These are phyloP conservation scores for Trichoderma pleuroti DNA, from an alignment of 2,329 filamentous ascomycete genomes.

Conservation along the genomic window DNA sequence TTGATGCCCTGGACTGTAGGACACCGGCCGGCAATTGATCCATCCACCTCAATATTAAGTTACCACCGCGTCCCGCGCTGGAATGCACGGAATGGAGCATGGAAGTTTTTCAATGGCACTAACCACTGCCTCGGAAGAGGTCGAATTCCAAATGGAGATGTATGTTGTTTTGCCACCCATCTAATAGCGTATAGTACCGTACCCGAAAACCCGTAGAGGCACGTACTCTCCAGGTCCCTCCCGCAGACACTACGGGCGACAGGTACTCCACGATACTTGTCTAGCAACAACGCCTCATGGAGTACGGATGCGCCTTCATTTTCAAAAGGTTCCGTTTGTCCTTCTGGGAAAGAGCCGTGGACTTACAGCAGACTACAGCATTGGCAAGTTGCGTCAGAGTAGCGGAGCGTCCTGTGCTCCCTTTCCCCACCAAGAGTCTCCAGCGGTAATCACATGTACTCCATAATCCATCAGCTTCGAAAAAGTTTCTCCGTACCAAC, in stretches of 20 bases:
- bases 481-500: not conserved
- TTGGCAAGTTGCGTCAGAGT: conserved; percentile 11
- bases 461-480: conserved; percentile 10
- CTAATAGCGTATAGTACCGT: not conserved
- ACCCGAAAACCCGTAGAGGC: not conserved
- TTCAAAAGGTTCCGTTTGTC: not conserved
- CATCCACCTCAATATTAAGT: not conserved
- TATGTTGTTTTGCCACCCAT: not conserved
- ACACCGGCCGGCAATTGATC: not conserved
- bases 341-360: not conserved
- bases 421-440: conserved; percentile 12
- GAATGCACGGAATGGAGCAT: not conserved
- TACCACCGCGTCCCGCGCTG: not conserved
- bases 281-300: not conserved
- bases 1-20: no score
- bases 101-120: not conserved
- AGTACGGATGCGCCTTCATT: not conserved
- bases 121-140: not conserved
- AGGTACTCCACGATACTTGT: not conserved
- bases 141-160: not conserved
- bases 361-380: no score
- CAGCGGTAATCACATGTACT: conserved; percentile 16
- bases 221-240: not conserved
- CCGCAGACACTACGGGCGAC: no score
- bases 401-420: conserved; percentile 9